Conservation (phyloP, 495 filamentous ascomycete genomes). For the Glonium stellatum region DNA sequence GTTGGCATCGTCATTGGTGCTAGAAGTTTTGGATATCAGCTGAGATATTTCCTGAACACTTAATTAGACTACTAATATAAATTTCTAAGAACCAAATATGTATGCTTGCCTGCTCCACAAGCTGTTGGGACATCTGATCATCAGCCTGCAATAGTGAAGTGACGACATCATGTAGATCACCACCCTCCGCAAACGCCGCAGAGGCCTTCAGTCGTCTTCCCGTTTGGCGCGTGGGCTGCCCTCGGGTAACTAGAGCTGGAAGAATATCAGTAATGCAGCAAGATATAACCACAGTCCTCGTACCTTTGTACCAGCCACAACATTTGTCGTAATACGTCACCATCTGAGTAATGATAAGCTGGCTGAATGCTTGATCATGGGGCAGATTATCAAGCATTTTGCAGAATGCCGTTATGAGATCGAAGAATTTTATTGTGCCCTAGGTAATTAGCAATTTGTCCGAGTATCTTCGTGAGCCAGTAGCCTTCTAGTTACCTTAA, state of each 20-base stretch:
- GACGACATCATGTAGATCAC: conserved; percentile 60
- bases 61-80: too few species aligned
- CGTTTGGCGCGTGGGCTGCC: conserved; percentile 40
- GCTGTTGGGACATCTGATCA: conserved; percentile 31
- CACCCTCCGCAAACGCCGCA: conserved; percentile 60
- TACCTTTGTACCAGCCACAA: conserved; percentile 59
- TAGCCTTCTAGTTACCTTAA: conserved; percentile 48
- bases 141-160: conserved; percentile 52
- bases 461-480: neutral
- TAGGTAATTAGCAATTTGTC: neutral
- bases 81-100: neutral
- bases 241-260: conserved; percentile 49
- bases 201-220: conserved; percentile 59
- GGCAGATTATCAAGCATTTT: conserved; percentile 92
- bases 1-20: conserved; percentile 43
- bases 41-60: conserved; percentile 50
- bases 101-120: conserved; percentile 17
- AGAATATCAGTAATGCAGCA: neutral
- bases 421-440: conserved; percentile 83
- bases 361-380: conserved; percentile 90
- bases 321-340: conserved; percentile 86
- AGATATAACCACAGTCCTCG: neutral
- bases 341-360: conserved; percentile 84
- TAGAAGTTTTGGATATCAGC: conserved; percentile 43
- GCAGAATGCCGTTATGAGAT: conserved; percentile 81